Conservation (phyloP, 768 basidiomycete genomes). For the Hericium rajendrae region DNA sequence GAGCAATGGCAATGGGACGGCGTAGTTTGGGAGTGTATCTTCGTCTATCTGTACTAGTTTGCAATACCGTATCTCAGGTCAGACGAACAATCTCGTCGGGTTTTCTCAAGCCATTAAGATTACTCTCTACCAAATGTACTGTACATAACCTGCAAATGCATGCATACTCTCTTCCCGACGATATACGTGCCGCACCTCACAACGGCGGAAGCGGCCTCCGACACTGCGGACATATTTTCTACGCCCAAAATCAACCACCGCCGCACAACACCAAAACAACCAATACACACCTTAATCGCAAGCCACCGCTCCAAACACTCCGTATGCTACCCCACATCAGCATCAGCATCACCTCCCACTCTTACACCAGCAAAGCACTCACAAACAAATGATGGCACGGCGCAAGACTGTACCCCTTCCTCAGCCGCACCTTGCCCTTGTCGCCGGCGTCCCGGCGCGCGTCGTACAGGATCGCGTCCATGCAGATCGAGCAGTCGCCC, state of each 20-base stretch:
- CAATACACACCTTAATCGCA: constrained; percentile 49
- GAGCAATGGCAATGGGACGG: background rate
- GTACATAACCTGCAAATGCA: too few species aligned
- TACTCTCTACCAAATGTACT: too few species aligned
- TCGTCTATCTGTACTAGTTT: background rate
- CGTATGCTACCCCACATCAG: constrained; percentile 50
- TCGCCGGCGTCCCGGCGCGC: background rate
- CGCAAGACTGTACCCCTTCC: constrained; percentile 74
- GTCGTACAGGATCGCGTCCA: constrained; percentile 59
- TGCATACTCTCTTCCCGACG: background rate
- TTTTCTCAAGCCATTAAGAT: too few species aligned
- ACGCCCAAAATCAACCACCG: background rate
- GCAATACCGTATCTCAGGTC: too few species aligned
- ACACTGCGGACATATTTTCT: constrained; percentile 93
- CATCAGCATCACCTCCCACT: background rate
- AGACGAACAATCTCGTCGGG: too few species aligned
- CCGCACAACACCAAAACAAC: background rate
- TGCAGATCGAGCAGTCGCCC: constrained; percentile 88
- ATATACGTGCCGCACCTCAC: constrained; percentile 23
- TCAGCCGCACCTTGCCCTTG: constrained; percentile 7
- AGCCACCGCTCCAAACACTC: constrained; percentile 83
- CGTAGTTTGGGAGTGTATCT: background rate
- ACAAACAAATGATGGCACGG: constrained; percentile 88
- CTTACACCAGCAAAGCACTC: constrained; percentile 22
- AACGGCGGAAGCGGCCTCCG: constrained; percentile 76